Evolutionary conservation across 108 stramenopile genomes (phyloP).

Genomic region (Chaetoceros muelleri): DNA sequence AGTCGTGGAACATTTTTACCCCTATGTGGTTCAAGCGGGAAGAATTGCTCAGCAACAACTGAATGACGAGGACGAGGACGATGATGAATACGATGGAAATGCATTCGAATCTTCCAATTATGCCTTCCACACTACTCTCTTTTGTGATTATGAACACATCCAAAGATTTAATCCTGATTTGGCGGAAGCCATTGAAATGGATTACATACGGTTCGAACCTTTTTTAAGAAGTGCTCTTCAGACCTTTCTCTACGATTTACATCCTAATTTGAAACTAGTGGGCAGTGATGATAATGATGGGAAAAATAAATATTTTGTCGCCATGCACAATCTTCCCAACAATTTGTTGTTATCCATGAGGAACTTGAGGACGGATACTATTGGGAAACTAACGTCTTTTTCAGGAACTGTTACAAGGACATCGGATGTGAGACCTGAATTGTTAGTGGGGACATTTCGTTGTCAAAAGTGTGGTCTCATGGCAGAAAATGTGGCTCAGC

Average conservation of each 20-base stretch:
- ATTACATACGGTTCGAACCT: slow-evolving; percentile 83
- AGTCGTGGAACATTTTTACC: slow-evolving; percentile 38
- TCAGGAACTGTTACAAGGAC: slow-evolving; percentile 93
- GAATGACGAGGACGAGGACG: slow-evolving; percentile 16
- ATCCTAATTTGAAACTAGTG: slow-evolving; percentile 26
- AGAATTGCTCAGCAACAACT: slow-evolving; percentile 45
- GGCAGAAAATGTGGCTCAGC: slow-evolving; percentile 74
- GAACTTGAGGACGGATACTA: slow-evolving; percentile 55
- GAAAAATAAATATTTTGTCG: slow-evolving; percentile 55
- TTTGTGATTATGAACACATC: slow-evolving; percentile 63
- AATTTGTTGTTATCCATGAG: slow-evolving; percentile 50
- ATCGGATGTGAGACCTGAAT: slow-evolving; percentile 97
- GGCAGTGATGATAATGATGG: neutral
- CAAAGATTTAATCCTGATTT: slow-evolving; percentile 50
- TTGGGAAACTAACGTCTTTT: slow-evolving; percentile 66
- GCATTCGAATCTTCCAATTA: slow-evolving; percentile 2
- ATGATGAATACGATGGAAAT: slow-evolving; percentile 15
- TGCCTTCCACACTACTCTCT: slow-evolving; percentile 59
- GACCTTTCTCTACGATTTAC: slow-evolving; percentile 38
- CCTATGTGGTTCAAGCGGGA: slow-evolving; percentile 65
- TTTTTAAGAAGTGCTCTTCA: slow-evolving; percentile 51
- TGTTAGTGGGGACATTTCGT: slow-evolving; percentile 85
- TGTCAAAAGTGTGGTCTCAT: slow-evolving; percentile 88
- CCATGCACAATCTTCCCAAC: slow-evolving; percentile 63
- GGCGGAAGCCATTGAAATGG: slow-evolving; percentile 72